phyloP scores from a whole-genome alignment of 1,284 basidiomycete species.

The Exsudoporus floridanus region DNA sequence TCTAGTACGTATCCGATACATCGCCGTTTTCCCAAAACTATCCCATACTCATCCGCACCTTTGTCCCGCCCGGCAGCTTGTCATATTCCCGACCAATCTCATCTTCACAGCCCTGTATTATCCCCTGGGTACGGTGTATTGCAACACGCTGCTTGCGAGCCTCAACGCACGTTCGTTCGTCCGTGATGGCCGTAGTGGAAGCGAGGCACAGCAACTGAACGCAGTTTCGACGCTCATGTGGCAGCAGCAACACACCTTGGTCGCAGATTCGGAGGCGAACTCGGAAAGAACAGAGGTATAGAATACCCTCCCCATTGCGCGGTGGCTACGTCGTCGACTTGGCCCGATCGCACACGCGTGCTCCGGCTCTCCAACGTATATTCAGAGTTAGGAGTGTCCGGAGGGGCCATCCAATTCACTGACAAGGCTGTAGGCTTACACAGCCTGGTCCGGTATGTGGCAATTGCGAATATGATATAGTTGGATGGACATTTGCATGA shows the following conservation, averaged over 20 bases:
- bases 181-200: slow-evolving; percentile 13
- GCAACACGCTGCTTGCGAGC: slow-evolving; percentile 35
- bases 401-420: not conserved
- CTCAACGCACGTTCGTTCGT: slow-evolving; percentile 27
- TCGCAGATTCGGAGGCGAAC: not conserved
- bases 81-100: slow-evolving; percentile 26
- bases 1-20: slow-evolving; percentile 12
- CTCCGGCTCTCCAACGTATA: not conserved
- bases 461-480: no score
- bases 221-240: slow-evolving; percentile 7
- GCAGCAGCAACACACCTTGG: not conserved
- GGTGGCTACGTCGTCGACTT: not conserved
- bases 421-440: not conserved
- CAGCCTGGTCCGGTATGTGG: not conserved
- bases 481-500: no score
- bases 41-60: no score
- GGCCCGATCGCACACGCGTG: not conserved
- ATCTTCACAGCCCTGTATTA: slow-evolving; percentile 28
- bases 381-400: not conserved
- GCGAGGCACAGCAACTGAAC: not conserved
- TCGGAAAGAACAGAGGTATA: slow-evolving; percentile 3
- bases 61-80: slow-evolving; percentile 8
- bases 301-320: not conserved
- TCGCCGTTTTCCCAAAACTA: no score
- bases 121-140: slow-evolving; percentile 35